phyloP scores from a whole-genome alignment of 768 basidiomycete genomes.

The Porphyrellus cyaneotinctus region DNA sequence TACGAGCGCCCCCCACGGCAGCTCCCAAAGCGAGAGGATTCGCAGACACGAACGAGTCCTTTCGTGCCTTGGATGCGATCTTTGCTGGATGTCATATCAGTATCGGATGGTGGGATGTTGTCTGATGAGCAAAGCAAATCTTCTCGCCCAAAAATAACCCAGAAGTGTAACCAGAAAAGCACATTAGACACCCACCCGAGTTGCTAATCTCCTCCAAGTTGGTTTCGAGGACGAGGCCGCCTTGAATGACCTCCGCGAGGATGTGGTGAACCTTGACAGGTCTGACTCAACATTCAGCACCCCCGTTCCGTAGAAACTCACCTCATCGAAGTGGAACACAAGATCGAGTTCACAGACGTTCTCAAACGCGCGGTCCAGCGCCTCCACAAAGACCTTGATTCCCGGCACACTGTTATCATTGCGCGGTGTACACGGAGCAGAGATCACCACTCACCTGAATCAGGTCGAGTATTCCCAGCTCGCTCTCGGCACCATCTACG shows the following conservation, averaged over 20 bases:
- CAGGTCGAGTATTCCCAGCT: conserved; percentile 91
- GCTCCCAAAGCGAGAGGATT: conserved; percentile 78
- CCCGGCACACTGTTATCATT: neutral
- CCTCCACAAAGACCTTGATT: conserved; percentile 86
- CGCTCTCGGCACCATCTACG: conserved; percentile 94
- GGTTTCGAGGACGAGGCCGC: conserved; percentile 93
- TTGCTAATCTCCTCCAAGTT: conserved; percentile 81
- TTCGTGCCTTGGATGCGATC: conserved; percentile 64
- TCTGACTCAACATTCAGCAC: conserved; percentile 1
- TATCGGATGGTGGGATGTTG: neutral
- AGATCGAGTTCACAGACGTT: conserved; percentile 98
- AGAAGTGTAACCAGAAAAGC: too few species aligned
- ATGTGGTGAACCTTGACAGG: conserved; percentile 76
- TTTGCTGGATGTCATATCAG: conserved; percentile 47
- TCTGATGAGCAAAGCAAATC: conserved; percentile 1
- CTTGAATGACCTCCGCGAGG: conserved; percentile 93
- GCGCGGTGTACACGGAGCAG: neutral
- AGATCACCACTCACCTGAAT: conserved; percentile 69
- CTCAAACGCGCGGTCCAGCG: conserved; percentile 91
- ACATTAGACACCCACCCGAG: conserved; percentile 46
- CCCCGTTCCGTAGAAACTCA: conserved; percentile 29
- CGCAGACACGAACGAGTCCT: conserved; percentile 74
- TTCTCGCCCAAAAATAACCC: neutral
- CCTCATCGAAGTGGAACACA: conserved; percentile 99
- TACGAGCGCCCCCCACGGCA: conserved; percentile 53